Evolutionary conservation across 2,329 filamentous ascomycete species (phyloP), one percentile per base, ranked within the genome.

Genomic region (Chaetoscypha palmicola): DNA sequence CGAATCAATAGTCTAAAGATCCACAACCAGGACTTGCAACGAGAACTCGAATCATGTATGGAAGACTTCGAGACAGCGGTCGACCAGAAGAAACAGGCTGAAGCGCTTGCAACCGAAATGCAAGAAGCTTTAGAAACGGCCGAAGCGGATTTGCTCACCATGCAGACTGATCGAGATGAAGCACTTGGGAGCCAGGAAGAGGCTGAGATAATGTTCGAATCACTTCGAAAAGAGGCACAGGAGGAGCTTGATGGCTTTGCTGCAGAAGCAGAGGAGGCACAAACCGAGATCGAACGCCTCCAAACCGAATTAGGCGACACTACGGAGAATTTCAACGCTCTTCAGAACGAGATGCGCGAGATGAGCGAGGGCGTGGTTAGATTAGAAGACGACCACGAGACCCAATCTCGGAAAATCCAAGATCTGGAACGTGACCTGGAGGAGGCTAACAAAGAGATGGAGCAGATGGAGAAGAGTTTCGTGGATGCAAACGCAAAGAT

Each of bases 281-380:
- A 77, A 34, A 76, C 80, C 4, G 85, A 91, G 54, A 78, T 82
- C 32, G 74, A 83, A 52, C 77, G 79, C 11, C 66, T 92, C 20
- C 76, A 83, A 45, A 72, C 77, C 11, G 86, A 92, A 31, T 68
- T 95, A 11, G 77, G 79, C 49, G 83, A 86, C 51, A 79, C 83
- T 41, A 81, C 81, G 10, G 90, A 97, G 59, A 94, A 92, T 61
- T 91, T 96, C 64, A 81, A 83, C 52, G 86, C 87, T n/a, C 68
- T 98, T 41, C 91, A 97, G 60, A 81, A 84, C 47, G 92, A 97
- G 70, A 92, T 98, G 82, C 85, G 90, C 51, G 83, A 83, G 55
- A 83, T 96, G 65, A 94, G 86, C 57, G 88, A 95, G 55, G 84
- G 84, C 17, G 74, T 97, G 4, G 76, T 96, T 23, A 76, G 86